Evolutionary conservation across 2,329 filamentous ascomycete genomes (phyloP).

Genomic region (Phyllosticta paracitricarpa): DNA sequence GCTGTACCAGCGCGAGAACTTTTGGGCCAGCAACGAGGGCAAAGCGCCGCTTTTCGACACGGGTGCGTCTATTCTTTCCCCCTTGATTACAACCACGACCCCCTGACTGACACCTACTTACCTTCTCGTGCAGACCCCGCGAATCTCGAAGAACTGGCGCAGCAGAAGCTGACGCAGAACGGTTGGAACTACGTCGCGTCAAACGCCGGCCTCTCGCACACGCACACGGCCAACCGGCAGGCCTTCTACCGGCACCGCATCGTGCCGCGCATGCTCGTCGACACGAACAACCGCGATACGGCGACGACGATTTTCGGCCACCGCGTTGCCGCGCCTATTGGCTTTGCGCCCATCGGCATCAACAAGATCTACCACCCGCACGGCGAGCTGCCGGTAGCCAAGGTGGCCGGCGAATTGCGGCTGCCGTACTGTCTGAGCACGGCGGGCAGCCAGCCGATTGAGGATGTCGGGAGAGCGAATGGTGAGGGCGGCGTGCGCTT

Average conservation of each 20-base stretch:
- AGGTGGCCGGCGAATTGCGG: slow-evolving; percentile 49
- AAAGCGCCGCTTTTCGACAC: slow-evolving; percentile 44
- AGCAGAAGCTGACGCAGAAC: slow-evolving; percentile 45
- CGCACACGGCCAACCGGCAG: slow-evolving; percentile 49
- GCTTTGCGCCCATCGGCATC: slow-evolving; percentile 56
- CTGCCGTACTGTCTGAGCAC: slow-evolving; percentile 52
- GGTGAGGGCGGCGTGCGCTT: slow-evolving; percentile 41
- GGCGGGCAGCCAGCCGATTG: slow-evolving; percentile 46
- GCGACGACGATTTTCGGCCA: slow-evolving; percentile 50
- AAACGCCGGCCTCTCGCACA: slow-evolving; percentile 45
- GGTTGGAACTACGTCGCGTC: slow-evolving; percentile 52
- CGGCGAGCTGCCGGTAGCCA: slow-evolving; percentile 51
- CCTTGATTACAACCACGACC: no score
- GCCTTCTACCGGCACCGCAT: slow-evolving; percentile 56
- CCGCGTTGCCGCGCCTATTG: slow-evolving; percentile 48
- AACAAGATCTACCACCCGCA: slow-evolving; percentile 54
- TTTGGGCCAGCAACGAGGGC: slow-evolving; percentile 45
- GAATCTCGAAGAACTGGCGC: slow-evolving; percentile 49
- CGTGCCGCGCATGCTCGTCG: slow-evolving; percentile 50
- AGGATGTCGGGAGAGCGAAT: slow-evolving; percentile 48
- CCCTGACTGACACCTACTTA: not conserved
- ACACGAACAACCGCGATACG: slow-evolving; percentile 51
- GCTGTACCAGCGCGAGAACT: slow-evolving; percentile 46
- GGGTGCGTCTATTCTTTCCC: slow-evolving; percentile 18
- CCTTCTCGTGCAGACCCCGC: slow-evolving; percentile 36